Percentiles rank a stretch among this genome's conserved stretches.
Conservation (phyloP, 176 grass and related monocot genomes). For the Elaeis guineensis region DNA sequence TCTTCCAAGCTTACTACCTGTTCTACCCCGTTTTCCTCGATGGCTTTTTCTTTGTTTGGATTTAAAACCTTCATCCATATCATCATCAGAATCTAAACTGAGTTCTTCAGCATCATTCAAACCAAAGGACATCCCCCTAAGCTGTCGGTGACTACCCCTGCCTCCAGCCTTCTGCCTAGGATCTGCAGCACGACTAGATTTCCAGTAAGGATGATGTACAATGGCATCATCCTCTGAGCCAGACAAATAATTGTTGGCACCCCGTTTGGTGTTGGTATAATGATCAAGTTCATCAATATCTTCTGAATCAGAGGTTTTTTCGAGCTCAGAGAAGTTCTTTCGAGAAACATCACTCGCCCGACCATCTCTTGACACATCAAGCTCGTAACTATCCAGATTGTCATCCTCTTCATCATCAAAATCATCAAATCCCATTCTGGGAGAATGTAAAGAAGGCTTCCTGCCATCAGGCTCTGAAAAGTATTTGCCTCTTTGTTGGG, state of each 20-base stretch:
- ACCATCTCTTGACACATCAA: slow-evolving; percentile 45
- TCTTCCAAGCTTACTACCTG: slow-evolving; percentile 15
- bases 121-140: slow-evolving; percentile 20
- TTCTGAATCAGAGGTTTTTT: slow-evolving; percentile 58
- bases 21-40: slow-evolving; percentile 9
- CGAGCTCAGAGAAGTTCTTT: slow-evolving; percentile 72
- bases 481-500: slow-evolving; percentile 21
- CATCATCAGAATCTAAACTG: slow-evolving; percentile 55
- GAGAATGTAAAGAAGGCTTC: slow-evolving; percentile 29
- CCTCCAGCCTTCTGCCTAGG: slow-evolving; percentile 33
- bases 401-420: slow-evolving; percentile 89
- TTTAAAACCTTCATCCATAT: slow-evolving; percentile 29
- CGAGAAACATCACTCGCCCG: slow-evolving; percentile 44
- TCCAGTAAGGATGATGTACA: slow-evolving; percentile 36
- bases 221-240: slow-evolving; percentile 46
- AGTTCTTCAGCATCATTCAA: slow-evolving; percentile 30
- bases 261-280: slow-evolving; percentile 29
- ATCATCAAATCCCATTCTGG: slow-evolving; percentile 69
- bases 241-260: slow-evolving; percentile 23
- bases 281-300: slow-evolving; percentile 22
- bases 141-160: slow-evolving; percentile 10
- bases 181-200: slow-evolving; percentile 36
- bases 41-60: slow-evolving; percentile 13
- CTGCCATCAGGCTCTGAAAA: slow-evolving; percentile 21
- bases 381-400: slow-evolving; percentile 82